Evolutionary conservation across 768 basidiomycete species (phyloP), one percentile per base, ranked within the genome.

Genomic region (Suillus hirtellus): DNA sequence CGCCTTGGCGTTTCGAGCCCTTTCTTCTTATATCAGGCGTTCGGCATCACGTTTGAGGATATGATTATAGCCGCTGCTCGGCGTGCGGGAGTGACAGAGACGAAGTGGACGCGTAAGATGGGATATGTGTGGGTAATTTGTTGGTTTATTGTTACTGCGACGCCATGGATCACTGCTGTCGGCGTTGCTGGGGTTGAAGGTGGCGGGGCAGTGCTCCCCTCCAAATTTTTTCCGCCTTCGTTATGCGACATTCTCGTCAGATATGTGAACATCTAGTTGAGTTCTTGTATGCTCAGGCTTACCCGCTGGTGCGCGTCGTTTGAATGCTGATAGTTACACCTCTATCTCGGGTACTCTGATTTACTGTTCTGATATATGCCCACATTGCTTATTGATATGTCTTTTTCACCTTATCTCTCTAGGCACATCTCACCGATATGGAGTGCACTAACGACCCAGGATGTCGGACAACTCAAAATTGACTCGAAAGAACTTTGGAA

Each of bases 11-110:
- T 37, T n/a, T 63, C 38, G 17, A 54, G 12, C 37, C 49, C 63
- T 15, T 76, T 75, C 67, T 78, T 75, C 58, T 17, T 72, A 12
- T n/a, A 65, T 10, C 76, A 78, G 63, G 76, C 77, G 8, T 54
- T 72, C 5, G 78, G 66, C 1, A 79, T 82, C 42, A 75, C 73
- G 14, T 49, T 74, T 35, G 80, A 81, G 65, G 76, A 73, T 55
- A 47, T 62, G 0, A 64, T 75, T 40, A 63, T 79, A 31, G 66
- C 43, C 1, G 21, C 69, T 5, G 70, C 66, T 31, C 59, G 60
- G 14, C 60, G 63, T 10, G 60, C 63, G 1, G 68, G 73, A 38
- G 49, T 67, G 21, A 38, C 35, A 14, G 56, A 62, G n/a, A 69
- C 53, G 5, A 27, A 31, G 42, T 62, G 44, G 63, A 61, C 42